phyloP scores from a whole-genome alignment of 306 rosid species.

The Bauhinia variegata region DNA sequence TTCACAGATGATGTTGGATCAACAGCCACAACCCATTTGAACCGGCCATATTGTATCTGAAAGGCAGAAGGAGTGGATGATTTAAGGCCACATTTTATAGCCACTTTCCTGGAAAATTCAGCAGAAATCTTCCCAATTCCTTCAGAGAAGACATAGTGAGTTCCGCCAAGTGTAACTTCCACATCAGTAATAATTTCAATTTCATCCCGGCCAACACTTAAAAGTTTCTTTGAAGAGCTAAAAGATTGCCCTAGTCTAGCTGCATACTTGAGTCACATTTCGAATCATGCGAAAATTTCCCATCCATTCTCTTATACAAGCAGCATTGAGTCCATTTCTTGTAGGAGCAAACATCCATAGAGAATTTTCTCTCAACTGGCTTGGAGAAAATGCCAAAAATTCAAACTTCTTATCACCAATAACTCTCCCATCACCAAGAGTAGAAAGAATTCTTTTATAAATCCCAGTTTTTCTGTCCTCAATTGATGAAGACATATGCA shows the following conservation, averaged over 20 bases:
- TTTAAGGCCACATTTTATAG: too few species aligned
- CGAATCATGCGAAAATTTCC: conserved; percentile 65
- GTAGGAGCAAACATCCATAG: too few species aligned
- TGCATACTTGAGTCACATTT: conserved; percentile 92
- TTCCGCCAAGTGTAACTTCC: conserved; percentile 14
- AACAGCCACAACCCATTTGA: conserved; percentile 87
- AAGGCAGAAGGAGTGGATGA: conserved; percentile 74
- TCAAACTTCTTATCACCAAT: too few species aligned
- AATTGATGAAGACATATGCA: conserved; percentile 42
- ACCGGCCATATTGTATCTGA: conserved; percentile 88
- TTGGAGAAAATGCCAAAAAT: too few species aligned
- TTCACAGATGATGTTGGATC: conserved; percentile 69
- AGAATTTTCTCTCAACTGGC: too few species aligned
- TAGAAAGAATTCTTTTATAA: conserved; percentile 65
- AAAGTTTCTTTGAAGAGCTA: conserved; percentile 85
- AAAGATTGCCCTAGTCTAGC: conserved; percentile 93
- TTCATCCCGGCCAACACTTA: conserved; percentile 52
- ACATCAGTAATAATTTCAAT: conserved; percentile 63
- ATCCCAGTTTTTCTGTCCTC: conserved; percentile 55
- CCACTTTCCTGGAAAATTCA: conserved; percentile 67
- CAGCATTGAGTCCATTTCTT: too few species aligned
- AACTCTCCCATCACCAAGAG: conserved; percentile 62
- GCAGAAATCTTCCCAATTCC: conserved; percentile 89
- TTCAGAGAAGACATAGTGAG: conserved; percentile 68
- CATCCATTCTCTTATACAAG: too few species aligned